Percentiles rank a stretch among this genome's conserved stretches.
These are phyloP conservation scores for Vachellia pachyceras DNA, from an alignment of 306 rosid genomes.

Conservation along the genomic window DNA sequence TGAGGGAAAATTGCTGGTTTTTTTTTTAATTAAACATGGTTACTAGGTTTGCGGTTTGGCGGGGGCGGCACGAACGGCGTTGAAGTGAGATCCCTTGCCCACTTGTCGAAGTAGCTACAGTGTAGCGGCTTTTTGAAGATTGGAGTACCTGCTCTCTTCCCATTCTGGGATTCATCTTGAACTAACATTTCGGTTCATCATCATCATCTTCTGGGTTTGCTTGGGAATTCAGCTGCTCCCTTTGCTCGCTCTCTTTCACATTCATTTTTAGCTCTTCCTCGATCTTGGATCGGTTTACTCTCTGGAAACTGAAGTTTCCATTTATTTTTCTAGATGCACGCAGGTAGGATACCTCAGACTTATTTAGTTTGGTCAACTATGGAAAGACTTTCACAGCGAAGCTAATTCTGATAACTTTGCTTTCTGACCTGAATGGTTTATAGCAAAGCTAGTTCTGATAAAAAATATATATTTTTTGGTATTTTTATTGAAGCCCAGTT, in stretches of 20 bases:
- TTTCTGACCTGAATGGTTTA: not conserved
- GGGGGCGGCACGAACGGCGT: not conserved
- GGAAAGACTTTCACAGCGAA: not conserved
- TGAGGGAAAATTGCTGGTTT: too few relatives aligned
- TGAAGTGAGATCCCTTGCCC: not conserved
- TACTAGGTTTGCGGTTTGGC: too few relatives aligned
- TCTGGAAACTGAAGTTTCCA: not conserved
- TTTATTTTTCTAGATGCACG: not conserved
- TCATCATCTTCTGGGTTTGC: not conserved
- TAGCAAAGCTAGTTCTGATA: not conserved
- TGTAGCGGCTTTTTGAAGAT: too few relatives aligned
- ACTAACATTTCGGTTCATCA: not conserved
- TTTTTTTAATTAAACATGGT: too few relatives aligned
- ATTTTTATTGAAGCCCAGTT: not conserved
- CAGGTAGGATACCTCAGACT: not conserved
- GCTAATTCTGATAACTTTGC: not conserved
- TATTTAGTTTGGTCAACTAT: not conserved
- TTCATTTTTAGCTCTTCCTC: not conserved
- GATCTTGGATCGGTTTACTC: not conserved
- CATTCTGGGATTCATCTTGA: not conserved
- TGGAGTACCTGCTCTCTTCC: not conserved
- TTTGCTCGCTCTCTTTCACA: not conserved
- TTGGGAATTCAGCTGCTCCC: not conserved
- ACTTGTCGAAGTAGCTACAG: too few relatives aligned
- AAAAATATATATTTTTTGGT: too few relatives aligned